Evolutionary conservation across 257 asterid genomes (phyloP), one percentile per base, ranked within the genome.

Genomic region (Linaria vulgaris): DNA sequence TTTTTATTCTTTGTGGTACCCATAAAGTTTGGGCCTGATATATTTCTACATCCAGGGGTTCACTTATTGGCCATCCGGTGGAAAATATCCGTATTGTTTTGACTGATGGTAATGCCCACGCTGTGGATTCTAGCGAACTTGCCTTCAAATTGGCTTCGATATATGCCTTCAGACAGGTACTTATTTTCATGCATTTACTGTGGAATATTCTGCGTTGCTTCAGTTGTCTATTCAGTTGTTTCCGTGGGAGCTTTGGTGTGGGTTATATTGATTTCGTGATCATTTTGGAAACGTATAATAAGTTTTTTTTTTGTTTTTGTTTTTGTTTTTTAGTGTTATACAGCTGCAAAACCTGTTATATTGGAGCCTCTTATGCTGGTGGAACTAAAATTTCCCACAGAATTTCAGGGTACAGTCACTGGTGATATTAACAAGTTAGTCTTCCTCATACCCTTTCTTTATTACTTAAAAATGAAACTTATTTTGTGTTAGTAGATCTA

Each of bases 81-180:
- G 97, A 90, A 76, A 90, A 90, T 74, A 80, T 90, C 25, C 96
- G 95, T 59, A 59, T 94, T 58, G 91, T 79, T 78, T 79, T 94
- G 82, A 90, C 80, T 50, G 99, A 94, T 65, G 99, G 99, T 69
- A 83, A 88, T 49, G 68, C 99, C 63, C 99, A 94, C 78, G 78
- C 96, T 53, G 97, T 94, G 76, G 99, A 94, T 86, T 94, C 99
- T 50, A 94, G 97, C 82, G 99, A 94, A 79, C 97, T 94, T 78
- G 99, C 99, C 46, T 94, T 94, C 75, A 94, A 94, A 78, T 67
- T 90, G 82, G 99, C 99, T 17, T 70, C 99, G 31, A 94, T 94
- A 68, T 94, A 90, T 75, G 99, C 97, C 61, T 94, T 94, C 73
- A 84, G 97, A 90, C 89, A 94, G 97, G 99, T 94, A 51, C 76